Conservation (phyloP, 2,329 filamentous ascomycete genomes). For the Didymella arachidicola region DNA sequence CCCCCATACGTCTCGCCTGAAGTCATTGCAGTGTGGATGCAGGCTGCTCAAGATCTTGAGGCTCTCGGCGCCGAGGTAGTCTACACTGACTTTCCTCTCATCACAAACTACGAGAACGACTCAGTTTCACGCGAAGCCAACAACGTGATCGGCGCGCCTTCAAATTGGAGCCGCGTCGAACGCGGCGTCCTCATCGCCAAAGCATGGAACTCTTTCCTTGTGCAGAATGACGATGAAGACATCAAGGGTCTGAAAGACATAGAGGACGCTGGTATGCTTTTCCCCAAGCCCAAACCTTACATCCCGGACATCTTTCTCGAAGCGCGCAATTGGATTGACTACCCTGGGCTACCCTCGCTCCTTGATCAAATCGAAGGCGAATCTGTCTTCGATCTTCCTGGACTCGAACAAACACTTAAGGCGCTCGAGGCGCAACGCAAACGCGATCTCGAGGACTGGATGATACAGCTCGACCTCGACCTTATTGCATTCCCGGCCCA, state of each 20-base stretch:
- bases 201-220: constrained; percentile 62
- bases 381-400: constrained; percentile 54
- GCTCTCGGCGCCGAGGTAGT: constrained; percentile 54
- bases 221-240: constrained; percentile 52
- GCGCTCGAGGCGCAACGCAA: constrained; percentile 60
- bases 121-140: constrained; percentile 46
- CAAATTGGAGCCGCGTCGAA: constrained; percentile 58
- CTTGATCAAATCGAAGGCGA: constrained; percentile 34
- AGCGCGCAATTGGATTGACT: constrained; percentile 52
- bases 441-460: constrained; percentile 61
- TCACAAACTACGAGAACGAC: constrained; percentile 57
- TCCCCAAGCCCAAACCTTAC: constrained; percentile 49
- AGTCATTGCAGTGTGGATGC: constrained; percentile 50
- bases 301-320: constrained; percentile 52
- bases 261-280: constrained; percentile 48
- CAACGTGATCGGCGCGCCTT: constrained; percentile 54
- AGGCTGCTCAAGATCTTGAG: constrained; percentile 50
- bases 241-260: constrained; percentile 52
- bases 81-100: constrained; percentile 56
- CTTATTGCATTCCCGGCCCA: constrained; percentile 60
- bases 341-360: constrained; percentile 44
- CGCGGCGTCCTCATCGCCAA: constrained; percentile 59
- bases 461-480: constrained; percentile 55
- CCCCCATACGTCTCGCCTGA: constrained; percentile 48
- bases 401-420: constrained; percentile 54